phyloP scores from a whole-genome alignment of 2,329 filamentous ascomycete species.

The Chaetomium sp. region DNA sequence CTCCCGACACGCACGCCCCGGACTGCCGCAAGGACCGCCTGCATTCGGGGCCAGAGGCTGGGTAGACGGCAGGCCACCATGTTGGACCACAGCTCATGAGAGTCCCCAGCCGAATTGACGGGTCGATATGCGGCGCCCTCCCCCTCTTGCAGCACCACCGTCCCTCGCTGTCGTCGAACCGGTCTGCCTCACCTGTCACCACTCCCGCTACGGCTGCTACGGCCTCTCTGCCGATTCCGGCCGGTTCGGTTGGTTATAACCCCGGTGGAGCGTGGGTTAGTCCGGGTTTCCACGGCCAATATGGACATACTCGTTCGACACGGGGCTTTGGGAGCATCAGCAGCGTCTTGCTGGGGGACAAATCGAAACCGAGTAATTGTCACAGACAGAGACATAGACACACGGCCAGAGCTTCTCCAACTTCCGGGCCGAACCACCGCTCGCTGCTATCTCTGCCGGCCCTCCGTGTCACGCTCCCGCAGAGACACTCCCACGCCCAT shows the following conservation, averaged over 20 bases:
- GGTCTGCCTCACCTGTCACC: conserved; percentile 14
- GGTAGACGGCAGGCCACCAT: conserved; percentile 34
- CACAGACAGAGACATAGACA: too few species aligned
- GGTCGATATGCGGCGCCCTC: conserved; percentile 53
- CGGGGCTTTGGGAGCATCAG: not conserved
- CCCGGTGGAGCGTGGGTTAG: too few species aligned
- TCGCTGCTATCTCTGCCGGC: conserved; percentile 8
- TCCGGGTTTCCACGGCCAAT: too few species aligned
- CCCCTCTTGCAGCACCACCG: conserved; percentile 38
- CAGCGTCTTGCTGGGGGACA: too few species aligned
- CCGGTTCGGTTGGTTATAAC: too few species aligned
- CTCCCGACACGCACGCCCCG: not conserved
- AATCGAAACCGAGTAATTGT: too few species aligned
- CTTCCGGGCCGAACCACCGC: not conserved
- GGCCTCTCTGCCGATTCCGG: not conserved
- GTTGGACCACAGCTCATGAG: conserved; percentile 54
- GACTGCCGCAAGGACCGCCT: conserved; percentile 2
- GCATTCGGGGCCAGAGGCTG: conserved; percentile 21
- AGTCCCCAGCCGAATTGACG: conserved; percentile 52
- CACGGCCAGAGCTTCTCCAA: too few species aligned
- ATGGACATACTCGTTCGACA: too few species aligned
- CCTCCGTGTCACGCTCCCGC: conserved; percentile 6
- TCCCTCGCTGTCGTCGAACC: conserved; percentile 33
- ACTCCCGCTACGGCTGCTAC: not conserved
- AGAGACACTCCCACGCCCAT: not conserved